Evolutionary conservation across 139 green algal species (phyloP), one percentile per base, ranked within the genome.

Genomic region (Pleodorina starrii): DNA sequence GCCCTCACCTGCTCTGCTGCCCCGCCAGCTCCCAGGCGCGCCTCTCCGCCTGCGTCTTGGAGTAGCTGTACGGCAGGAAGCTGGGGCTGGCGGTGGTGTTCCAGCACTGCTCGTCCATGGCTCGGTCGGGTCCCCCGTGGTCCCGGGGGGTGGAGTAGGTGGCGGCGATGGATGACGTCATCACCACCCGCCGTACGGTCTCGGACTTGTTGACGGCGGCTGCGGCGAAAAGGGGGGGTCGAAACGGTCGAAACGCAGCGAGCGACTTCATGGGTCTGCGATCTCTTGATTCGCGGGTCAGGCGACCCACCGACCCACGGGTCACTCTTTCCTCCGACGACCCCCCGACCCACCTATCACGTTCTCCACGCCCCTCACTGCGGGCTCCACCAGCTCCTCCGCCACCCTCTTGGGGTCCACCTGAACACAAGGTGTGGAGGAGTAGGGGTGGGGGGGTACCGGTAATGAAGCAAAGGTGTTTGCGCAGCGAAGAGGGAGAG

Each of bases 361-460:
- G 43, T 95, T 95, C 60, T 93, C 91, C 6, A 93, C 92, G 59
- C 95, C 95, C 11, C 73, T 17, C 0, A 97, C 60, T 1, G 95
- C 93, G 12, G 89, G 89, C 19, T 77, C 57, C 23, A 92, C 7
- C 46, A 92, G 76, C 60, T 85, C 51, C 40, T 27, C 35, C 35
- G n/a, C 36, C 2, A n/a, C 71, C 43, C 21, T 2, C 11, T 50
- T 36, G 11, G 19, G 44, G 11, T 29, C 4, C 42, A 59, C 73
- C 73, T 80, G 69, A 21, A 12, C 21, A 12, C 54, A 66, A n/a
- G n/a, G n/a, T n/a, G n/a, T n/a, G n/a, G n/a, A n/a, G n/a, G n/a
- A n/a, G n/a, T n/a, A n/a, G n/a, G n/a, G 25, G 54, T 66, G 5
- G 7, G 29, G 5, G 5, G 6, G 29, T 12, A 12, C 54, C 3